Evolutionary conservation across 352 stramenopile genomes (phyloP).

Genomic region (Globisporangium splendens): DNA sequence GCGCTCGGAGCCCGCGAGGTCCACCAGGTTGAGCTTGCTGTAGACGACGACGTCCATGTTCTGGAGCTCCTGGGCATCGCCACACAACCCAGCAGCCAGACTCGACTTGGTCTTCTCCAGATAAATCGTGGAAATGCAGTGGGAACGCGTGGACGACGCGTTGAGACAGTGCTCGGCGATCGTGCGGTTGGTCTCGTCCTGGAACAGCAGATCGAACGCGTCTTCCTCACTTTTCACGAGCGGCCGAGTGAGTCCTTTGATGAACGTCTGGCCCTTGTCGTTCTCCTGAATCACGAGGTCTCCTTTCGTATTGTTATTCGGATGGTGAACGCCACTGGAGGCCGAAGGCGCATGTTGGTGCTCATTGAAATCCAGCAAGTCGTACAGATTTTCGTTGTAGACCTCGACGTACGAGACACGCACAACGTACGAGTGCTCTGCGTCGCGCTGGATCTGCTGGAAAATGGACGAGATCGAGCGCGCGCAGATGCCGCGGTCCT

Average conservation of each 20-base stretch:
- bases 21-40: conserved; percentile 92
- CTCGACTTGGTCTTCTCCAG: conserved; percentile 40
- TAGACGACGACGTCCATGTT: conserved; percentile 29
- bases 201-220: conserved; percentile 74
- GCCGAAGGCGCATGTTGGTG: not conserved
- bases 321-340: conserved; percentile 11
- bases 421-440: conserved; percentile 44
- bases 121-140: conserved; percentile 83
- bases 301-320: conserved; percentile 16
- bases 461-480: conserved; percentile 58
- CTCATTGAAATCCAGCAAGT: conserved; percentile 60
- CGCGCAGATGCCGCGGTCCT: conserved; percentile 60
- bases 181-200: conserved; percentile 70
- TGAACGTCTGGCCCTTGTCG: conserved; percentile 60
- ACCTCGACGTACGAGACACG: conserved; percentile 85
- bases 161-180: conserved; percentile 84
- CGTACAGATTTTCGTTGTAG: conserved; percentile 88
- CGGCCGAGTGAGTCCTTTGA: conserved; percentile 51
- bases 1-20: conserved; percentile 92
- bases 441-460: conserved; percentile 40
- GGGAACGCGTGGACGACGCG: conserved; percentile 65
- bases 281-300: conserved; percentile 61
- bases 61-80: conserved; percentile 12
- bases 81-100: conserved; percentile 21
- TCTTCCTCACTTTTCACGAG: conserved; percentile 65